phyloP scores from a whole-genome alignment of 2,329 filamentous ascomycete genomes.

The Aspergillus brasiliensis region DNA sequence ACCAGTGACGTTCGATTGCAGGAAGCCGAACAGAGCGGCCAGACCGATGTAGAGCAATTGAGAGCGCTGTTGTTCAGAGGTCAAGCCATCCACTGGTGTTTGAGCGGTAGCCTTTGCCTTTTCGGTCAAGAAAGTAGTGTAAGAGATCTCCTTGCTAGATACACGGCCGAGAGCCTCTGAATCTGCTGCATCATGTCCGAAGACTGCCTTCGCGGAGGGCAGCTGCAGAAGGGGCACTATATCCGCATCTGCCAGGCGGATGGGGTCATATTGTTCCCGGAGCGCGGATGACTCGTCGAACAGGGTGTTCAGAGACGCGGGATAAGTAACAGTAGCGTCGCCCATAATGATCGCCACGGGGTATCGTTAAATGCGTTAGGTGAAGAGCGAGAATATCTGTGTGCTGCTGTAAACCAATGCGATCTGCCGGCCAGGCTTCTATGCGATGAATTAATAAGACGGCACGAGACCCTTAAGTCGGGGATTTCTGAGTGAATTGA shows the following conservation, averaged over 20 bases:
- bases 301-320: conserved; percentile 36
- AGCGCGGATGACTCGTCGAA: conserved; percentile 32
- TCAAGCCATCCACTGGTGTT: conserved; percentile 23
- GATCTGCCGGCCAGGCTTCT: background rate
- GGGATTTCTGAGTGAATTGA: background rate
- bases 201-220: conserved; percentile 41
- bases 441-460: background rate
- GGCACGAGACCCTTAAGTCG: background rate
- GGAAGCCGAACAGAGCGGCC: conserved; percentile 73
- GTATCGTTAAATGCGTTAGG: no score
- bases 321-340: conserved; percentile 24
- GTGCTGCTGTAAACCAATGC: background rate
- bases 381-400: background rate
- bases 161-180: conserved; percentile 33
- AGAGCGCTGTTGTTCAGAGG: conserved; percentile 35
- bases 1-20: conserved; percentile 86
- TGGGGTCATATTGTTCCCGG: conserved; percentile 37
- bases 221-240: conserved; percentile 36
- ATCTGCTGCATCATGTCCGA: conserved; percentile 38
- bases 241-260: conserved; percentile 37
- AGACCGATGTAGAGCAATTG: conserved; percentile 61
- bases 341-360: conserved; percentile 24
- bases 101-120: conserved; percentile 32
- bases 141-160: conserved; percentile 36
- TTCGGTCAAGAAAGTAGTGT: conserved; percentile 40